Evolutionary conservation across 2,329 filamentous ascomycete genomes (phyloP), one percentile per base, ranked within the genome.

Genomic region (Alternaria sp.): DNA sequence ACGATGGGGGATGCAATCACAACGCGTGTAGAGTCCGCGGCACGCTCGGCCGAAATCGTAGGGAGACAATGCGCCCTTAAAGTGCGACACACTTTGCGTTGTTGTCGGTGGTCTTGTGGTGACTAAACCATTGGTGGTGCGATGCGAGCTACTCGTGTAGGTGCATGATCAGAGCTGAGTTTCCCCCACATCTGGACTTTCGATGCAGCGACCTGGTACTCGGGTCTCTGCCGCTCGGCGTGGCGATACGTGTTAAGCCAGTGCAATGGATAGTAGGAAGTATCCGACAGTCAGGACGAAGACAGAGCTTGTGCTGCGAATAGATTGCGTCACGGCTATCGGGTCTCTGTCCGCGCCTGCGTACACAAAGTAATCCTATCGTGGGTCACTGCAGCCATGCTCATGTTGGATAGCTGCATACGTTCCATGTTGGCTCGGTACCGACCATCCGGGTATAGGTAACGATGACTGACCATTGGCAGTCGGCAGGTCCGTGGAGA

Each of bases 251-350:
- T 42, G 64, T 59, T 65, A 54, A 32, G 38, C 44, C 60, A 43
- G 70, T 74, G 59, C 60, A 64, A 73, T 68, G 44, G 51, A 56
- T 61, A 67, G 65, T 64, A 65, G 57, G 62, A 65, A 57, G 54
- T 48, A 63, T 72, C 75, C 75, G 69, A 60, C 51, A 71, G 75
- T 73, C 74, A n/a, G 62, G 75, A 72, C 73, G 55, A 32, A 48
- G 7, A 38, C 48, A 48, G 62, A 66, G 62, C 56, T 61, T 57
- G 64, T 57, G 62, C 69, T 66, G 67, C 70, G 69, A 70, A 64
- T 61, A 54, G 59, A 60, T 46, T 57, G 63, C 62, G 67, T 62
- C 62, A 60, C 57, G 54, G 53, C 42, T 55, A 18, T 52, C 72
- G 69, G 69, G 73, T 57, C 14, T 64, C 67, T 57, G 62, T 61